Evolutionary conservation across 2,329 filamentous ascomycete genomes (phyloP).

Genomic region (Fusarium coicis): DNA sequence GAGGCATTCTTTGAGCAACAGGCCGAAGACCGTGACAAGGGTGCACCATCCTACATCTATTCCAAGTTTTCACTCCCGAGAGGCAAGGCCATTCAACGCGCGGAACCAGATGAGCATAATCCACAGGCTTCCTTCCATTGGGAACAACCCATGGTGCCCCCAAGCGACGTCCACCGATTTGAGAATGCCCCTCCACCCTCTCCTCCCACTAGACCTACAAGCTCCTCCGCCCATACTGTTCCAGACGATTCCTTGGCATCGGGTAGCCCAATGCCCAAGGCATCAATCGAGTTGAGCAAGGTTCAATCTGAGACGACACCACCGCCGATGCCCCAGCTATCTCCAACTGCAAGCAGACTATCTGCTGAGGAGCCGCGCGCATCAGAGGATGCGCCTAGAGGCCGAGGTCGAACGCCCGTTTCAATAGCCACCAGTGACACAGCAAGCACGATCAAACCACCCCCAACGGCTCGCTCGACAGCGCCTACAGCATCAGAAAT

Average conservation of each 20-base stretch:
- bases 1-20: constrained; percentile 71
- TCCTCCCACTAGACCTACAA: constrained; percentile 69
- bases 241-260: constrained; percentile 52
- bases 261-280: constrained; percentile 52
- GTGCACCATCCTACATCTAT: constrained; percentile 83
- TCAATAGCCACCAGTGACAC: constrained; percentile 65
- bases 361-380: constrained; percentile 57
- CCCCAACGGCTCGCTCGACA: constrained; percentile 55
- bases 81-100: constrained; percentile 80
- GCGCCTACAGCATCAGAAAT: constrained; percentile 73
- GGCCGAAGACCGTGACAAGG: constrained; percentile 60
- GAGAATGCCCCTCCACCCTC: constrained; percentile 66
- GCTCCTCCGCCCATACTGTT: constrained; percentile 58
- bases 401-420: constrained; percentile 58
- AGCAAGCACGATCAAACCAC: constrained; percentile 61
- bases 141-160: constrained; percentile 64
- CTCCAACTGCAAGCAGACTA: constrained; percentile 57
- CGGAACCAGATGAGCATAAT: constrained; percentile 67
- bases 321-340: constrained; percentile 54
- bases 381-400: constrained; percentile 62
- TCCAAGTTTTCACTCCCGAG: constrained; percentile 86
- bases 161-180: constrained; percentile 57
- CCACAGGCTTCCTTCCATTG: constrained; percentile 68
- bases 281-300: constrained; percentile 63
- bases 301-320: constrained; percentile 58